Evolutionary conservation across 176 grass and related monocot genomes (phyloP), one percentile per base, ranked within the genome.

Genomic region (Cymbopogon citratus): DNA sequence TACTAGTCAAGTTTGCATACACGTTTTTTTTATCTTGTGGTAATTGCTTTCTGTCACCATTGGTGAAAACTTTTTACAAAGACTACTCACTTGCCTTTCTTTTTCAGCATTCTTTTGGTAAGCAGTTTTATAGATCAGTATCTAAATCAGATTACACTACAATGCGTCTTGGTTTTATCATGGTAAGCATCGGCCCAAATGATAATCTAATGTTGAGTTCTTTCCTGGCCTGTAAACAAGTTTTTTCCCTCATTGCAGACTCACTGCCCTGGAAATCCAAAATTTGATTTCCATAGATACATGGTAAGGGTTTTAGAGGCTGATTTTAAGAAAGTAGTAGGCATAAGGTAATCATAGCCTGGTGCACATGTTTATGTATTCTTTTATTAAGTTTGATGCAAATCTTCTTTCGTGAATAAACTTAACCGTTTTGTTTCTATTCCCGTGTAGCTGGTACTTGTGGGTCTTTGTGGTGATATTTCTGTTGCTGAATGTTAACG

Each of bases 271-370:
- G 64, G 52, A 19, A 91, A 91, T 67, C 91, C 71, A 46, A 98
- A 95, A 85, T 95, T 95, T 64, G 73, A 98, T 89, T 98, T 98
- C 62, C 82, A 98, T 81, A 93, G 80, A 59, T 98, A 98, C 82
- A 95, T 95, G 96, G 7, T 93, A 29, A 86, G 89, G 72, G 89
- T 82, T 72, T 86, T 98, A 35, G 96, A 98, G 88, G 87, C 90
- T 88, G 96, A 98, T 91, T 95, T 93, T 77, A 95, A 90, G 81
- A 98, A 90, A 86, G 96, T 95, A 25, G 96, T 98, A 27, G 96
- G 92, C 48, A 99, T 99, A 86, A 99, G 96, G 96, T 99, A 91
- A 80, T 43, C n/a, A 60, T 40, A 62, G 28, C 61, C 9, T 21
- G 7, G 29, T 15, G 67, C 1, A 6, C 27, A 44, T 72, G 27